phyloP scores from a whole-genome alignment of 2,329 filamentous ascomycete genomes.

The Ophiosphaerella korrae region DNA sequence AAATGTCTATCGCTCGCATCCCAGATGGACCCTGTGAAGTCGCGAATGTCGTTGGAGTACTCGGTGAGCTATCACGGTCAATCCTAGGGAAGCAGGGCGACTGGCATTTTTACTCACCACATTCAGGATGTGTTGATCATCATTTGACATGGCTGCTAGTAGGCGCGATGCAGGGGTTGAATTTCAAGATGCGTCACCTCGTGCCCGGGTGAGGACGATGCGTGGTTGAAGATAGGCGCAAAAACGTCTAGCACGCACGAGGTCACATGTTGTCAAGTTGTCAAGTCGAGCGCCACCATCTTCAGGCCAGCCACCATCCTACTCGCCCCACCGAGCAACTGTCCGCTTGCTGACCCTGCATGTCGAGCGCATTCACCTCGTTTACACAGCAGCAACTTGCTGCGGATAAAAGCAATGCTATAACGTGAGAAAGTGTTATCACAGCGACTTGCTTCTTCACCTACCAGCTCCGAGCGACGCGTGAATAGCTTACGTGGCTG shows the following conservation, averaged over 20 bases:
- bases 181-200: background rate
- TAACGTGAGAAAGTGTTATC: constrained; percentile 4
- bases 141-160: constrained; percentile 69
- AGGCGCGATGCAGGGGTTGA: background rate
- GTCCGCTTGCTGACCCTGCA: constrained; percentile 19
- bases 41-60: constrained; percentile 68
- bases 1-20: constrained; percentile 82
- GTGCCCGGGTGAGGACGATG: background rate
- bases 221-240: constrained; percentile 8
- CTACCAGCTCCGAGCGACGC: constrained; percentile 19
- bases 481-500: constrained; percentile 37
- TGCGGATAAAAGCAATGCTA: constrained; percentile 5
- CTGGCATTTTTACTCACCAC: constrained; percentile 60
- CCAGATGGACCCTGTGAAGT: constrained; percentile 74
- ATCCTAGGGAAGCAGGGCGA: constrained; percentile 6
- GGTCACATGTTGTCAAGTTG: constrained; percentile 10
- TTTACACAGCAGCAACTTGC: constrained; percentile 10
- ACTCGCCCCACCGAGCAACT: constrained; percentile 11
- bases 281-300: constrained; percentile 14
- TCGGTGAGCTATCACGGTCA: constrained; percentile 56
- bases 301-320: constrained; percentile 14
- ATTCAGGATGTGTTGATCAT: constrained; percentile 79
- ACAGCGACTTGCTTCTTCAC: constrained; percentile 14
- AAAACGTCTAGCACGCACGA: constrained; percentile 7
- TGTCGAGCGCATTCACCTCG: constrained; percentile 11